phyloP scores from a whole-genome alignment of 257 asterid genomes.

The Cordia subcordata region DNA sequence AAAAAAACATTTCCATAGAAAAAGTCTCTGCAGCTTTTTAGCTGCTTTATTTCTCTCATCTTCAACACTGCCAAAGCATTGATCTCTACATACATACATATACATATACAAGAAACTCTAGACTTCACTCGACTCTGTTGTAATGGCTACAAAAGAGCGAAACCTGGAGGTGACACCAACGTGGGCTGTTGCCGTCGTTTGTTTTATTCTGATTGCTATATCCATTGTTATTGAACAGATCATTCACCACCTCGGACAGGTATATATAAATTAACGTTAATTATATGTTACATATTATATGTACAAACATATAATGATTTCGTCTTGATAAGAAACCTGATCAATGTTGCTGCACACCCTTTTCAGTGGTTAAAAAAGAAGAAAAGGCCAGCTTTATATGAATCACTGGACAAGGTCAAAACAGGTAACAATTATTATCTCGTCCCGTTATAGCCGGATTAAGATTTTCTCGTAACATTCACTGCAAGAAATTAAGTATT shows the following conservation, averaged over 20 bases:
- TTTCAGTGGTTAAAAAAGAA: constrained; percentile 4
- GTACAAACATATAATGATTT: too few species aligned
- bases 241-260: constrained; percentile 8
- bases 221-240: constrained; percentile 20
- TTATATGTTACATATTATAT: not conserved
- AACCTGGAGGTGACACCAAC: constrained; percentile 21
- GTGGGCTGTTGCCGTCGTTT: constrained; percentile 21
- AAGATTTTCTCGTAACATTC: too few species aligned
- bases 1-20: not conserved
- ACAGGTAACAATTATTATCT: not conserved
- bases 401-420: not conserved
- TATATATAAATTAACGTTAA: not conserved
- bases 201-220: constrained; percentile 16
- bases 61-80: not conserved
- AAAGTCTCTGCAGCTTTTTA: not conserved
- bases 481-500: too few species aligned
- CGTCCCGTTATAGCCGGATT: too few species aligned
- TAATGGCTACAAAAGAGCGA: constrained; percentile 10
- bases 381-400: constrained; percentile 1
- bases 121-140: too few species aligned
- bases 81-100: too few species aligned
- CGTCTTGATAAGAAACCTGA: too few species aligned
- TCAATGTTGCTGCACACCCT: not conserved
- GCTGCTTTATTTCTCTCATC: not conserved
- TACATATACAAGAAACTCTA: not conserved